Conservation (phyloP, 2,329 filamentous ascomycete species). For the Fusarium robinianum region DNA sequence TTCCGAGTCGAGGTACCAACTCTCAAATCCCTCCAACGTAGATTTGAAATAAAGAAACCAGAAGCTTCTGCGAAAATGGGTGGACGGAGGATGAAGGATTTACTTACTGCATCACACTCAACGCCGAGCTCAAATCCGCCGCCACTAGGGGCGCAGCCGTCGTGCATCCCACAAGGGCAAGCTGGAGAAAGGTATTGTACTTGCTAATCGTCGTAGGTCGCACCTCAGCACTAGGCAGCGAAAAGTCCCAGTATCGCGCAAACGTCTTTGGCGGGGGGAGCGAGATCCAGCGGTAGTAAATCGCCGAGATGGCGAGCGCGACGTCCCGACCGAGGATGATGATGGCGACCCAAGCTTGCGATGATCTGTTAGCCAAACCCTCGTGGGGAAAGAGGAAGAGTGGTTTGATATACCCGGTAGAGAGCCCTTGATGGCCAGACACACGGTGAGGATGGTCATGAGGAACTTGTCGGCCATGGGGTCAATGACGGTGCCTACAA, state of each 20-base stretch:
- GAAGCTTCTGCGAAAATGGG: too few relatives aligned
- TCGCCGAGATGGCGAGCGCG: conserved; percentile 79
- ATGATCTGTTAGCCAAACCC: neutral
- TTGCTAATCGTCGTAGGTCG: conserved; percentile 84
- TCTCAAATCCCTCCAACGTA: too few relatives aligned
- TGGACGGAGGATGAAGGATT: too few relatives aligned
- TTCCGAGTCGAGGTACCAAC: too few relatives aligned
- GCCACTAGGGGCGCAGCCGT: conserved; percentile 78
- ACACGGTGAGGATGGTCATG: conserved; percentile 91
- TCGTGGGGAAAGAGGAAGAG: neutral
- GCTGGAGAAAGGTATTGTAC: conserved; percentile 90
- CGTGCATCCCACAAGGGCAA: conserved; percentile 82
- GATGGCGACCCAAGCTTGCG: conserved; percentile 78
- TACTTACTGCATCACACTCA: conserved; percentile 68
- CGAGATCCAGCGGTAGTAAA: conserved; percentile 96
- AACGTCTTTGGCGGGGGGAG: conserved; percentile 93
- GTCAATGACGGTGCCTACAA: conserved; percentile 92
- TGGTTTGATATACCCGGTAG: conserved; percentile 70
- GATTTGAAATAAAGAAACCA: too few relatives aligned
- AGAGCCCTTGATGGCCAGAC: conserved; percentile 79
- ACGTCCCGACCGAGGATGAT: conserved; percentile 90
- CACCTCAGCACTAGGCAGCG: conserved; percentile 83
- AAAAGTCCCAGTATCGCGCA: conserved; percentile 94
- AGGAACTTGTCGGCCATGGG: conserved; percentile 96
- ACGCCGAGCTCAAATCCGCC: conserved; percentile 57